Base-by-base conservation (phyloP, 164 flowering plant genomes). In the Magnolia officinalis region DNA sequence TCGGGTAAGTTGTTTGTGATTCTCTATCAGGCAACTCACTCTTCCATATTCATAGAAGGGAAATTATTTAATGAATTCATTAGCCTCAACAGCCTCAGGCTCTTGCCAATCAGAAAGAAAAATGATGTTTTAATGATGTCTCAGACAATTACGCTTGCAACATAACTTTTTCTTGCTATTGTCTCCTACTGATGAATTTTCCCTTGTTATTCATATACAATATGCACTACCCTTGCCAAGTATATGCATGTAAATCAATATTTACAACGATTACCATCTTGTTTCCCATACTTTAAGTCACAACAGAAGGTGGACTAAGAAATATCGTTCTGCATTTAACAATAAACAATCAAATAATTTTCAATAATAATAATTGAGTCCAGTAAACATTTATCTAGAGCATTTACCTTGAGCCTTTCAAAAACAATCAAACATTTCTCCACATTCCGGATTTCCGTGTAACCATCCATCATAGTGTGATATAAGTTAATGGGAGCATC, bases 401-500 rank as follows among this genome's bases (percentile, higher is more conserved):
- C 19, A 21, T 16, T 21, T 37, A 92, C 98, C 99, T 90, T 89
- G 16, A 96, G 95, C 81, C 99, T 89, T 65, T 88, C 84, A 82
- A 94, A 96, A 59, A 96, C 98, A 74, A 88, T 72, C 67, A 92
- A 78, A 75, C 97, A 92, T 86, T 94, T 94, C 9, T 87, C 90
- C 81, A 92, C 97, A 83, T 90, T 77, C 58, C 86, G 88, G 75
- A 88, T 79, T 83, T 90, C 94, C 18, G 97, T 91, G 87, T 96
- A 96, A 70, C 99, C 99, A 84, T 94, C 97, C 99, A 96, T 96
- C 98, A 96, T 94, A n/a, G 94, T 92, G 73, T 96, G 99, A 80
- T 94, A 96, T 72, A 94, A 87, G 75, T 88, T 91, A 67, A 91
- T 87, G 50, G 97, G 90, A 82, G 96, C 96, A 87, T 92, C 98